Percentiles rank a stretch among this genome's conserved stretches.
Conservation (phyloP, 1,139 yeast genomes). For the Saccharomyces hybrid region DNA sequence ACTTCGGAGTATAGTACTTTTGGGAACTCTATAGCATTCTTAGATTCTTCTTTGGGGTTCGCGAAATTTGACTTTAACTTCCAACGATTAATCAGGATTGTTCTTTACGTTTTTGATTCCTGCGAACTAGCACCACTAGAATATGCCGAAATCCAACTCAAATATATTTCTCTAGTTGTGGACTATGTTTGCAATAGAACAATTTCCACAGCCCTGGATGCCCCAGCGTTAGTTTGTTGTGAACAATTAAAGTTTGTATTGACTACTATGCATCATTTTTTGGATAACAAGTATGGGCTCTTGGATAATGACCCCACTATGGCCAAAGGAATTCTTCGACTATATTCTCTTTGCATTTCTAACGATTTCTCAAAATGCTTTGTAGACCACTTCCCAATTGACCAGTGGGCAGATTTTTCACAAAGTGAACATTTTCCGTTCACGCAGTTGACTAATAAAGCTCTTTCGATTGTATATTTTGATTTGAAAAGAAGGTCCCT, state of each 20-base stretch:
- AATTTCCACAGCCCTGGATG: slow-evolving; percentile 1
- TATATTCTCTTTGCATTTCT: slow-evolving; percentile 14
- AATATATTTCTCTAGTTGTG: slow-evolving; percentile 14
- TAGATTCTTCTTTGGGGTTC: slow-evolving; percentile 16
- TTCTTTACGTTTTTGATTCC: slow-evolving; percentile 21
- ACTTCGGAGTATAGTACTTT: slow-evolving; percentile 11
- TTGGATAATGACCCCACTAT: slow-evolving; percentile 8
- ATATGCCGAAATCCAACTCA: slow-evolving; percentile 10
- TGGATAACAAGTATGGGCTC: slow-evolving; percentile 9
- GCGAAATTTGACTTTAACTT: slow-evolving; percentile 22
- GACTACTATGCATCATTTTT: slow-evolving; percentile 11
- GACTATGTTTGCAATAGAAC: slow-evolving; percentile 10
- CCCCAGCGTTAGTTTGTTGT: slow-evolving; percentile 8
- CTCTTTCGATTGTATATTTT: slow-evolving; percentile 16
- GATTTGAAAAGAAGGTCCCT: slow-evolving; percentile 17
- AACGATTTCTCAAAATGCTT: slow-evolving; percentile 8
- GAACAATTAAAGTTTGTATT: slow-evolving; percentile 17
- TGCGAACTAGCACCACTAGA: slow-evolving; percentile 6
- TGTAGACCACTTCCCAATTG: slow-evolving; percentile 13
- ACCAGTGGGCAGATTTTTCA: slow-evolving; percentile 13
- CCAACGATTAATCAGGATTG: slow-evolving; percentile 22
- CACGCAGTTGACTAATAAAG: slow-evolving; percentile 10
- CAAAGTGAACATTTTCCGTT: slow-evolving; percentile 2
- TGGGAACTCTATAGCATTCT: slow-evolving; percentile 11
- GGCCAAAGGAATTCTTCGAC: slow-evolving; percentile 20